Evolutionary conservation across 2,329 filamentous ascomycete species (phyloP).

Genomic region (Aspergillus texensis): DNA sequence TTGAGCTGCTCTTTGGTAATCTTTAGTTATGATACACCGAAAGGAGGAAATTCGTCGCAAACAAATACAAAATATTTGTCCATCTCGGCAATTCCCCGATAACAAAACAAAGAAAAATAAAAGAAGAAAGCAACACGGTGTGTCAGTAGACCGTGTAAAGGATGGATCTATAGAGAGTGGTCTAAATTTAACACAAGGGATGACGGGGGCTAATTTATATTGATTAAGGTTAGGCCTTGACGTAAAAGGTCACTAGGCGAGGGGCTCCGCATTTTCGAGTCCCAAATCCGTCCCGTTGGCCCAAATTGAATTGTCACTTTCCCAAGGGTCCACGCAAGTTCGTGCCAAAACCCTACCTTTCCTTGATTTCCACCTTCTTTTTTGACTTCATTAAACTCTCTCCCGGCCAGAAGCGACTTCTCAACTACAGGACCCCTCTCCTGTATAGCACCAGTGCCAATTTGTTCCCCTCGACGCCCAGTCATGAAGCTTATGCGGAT

Average conservation of each 20-base stretch:
- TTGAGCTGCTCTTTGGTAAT: not conserved
- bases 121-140: no score
- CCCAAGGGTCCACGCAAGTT: not conserved
- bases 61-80: not conserved
- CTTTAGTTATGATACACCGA: not conserved
- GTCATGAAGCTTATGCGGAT: slow-evolving; percentile 38
- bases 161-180: not conserved
- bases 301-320: slow-evolving; percentile 11
- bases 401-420: not conserved
- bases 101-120: not conserved
- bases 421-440: not conserved
- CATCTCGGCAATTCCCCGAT: not conserved
- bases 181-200: not conserved
- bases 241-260: slow-evolving; percentile 14
- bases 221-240: not conserved
- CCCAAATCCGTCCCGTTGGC: slow-evolving; percentile 19
- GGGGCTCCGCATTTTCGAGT: slow-evolving; percentile 27
- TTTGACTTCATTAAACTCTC: not conserved
- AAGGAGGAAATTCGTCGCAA: not conserved
- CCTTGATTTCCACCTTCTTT: not conserved
- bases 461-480: slow-evolving; percentile 9
- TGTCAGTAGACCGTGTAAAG: not conserved
- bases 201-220: slow-evolving; percentile 8
- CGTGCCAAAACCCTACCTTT: not conserved
- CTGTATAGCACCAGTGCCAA: slow-evolving; percentile 10